phyloP scores from a whole-genome alignment of 208 protist species.

The Kentomonas sorsogonicus region DNA sequence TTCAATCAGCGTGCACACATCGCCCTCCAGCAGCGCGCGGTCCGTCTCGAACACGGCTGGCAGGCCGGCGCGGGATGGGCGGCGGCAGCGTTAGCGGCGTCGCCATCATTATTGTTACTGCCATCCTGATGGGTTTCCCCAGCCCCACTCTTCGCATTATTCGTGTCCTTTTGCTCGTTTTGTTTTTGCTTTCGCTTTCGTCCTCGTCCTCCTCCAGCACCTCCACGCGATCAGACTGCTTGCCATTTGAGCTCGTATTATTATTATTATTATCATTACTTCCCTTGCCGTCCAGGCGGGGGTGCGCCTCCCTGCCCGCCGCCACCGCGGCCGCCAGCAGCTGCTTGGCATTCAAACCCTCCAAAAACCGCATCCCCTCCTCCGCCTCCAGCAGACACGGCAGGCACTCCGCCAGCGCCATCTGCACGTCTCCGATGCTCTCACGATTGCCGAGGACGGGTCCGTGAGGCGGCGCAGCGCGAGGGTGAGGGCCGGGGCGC shows the following conservation, averaged over 20 bases:
- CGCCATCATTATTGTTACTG: no score
- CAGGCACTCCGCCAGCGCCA: slow-evolving; percentile 58
- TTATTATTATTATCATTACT: no score
- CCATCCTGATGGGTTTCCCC: no score
- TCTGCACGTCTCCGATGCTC: slow-evolving; percentile 37
- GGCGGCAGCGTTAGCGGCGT: no score
- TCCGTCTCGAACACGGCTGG: not conserved
- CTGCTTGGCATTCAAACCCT: slow-evolving; percentile 76
- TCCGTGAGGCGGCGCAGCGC: slow-evolving; percentile 30
- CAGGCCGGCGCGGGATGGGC: no score
- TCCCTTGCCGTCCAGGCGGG: no score
- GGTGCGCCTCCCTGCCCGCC: not conserved
- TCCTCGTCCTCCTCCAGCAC: slow-evolving; percentile 25
- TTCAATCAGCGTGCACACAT: slow-evolving; percentile 37
- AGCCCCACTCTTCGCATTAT: no score
- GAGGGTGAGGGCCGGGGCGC: slow-evolving; percentile 36
- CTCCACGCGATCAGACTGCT: slow-evolving; percentile 16
- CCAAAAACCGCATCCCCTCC: slow-evolving; percentile 58
- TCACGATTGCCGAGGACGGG: slow-evolving; percentile 18
- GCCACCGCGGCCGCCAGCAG: slow-evolving; percentile 30
- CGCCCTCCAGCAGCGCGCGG: slow-evolving; percentile 12
- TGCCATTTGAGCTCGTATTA: no score
- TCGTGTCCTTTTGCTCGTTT: no score
- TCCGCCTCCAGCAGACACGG: slow-evolving; percentile 56
- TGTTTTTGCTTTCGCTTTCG: slow-evolving; percentile 6